Evolutionary conservation across 2,329 filamentous ascomycete genomes (phyloP).

Genomic region (Stagonosporopsis rhizophila): DNA sequence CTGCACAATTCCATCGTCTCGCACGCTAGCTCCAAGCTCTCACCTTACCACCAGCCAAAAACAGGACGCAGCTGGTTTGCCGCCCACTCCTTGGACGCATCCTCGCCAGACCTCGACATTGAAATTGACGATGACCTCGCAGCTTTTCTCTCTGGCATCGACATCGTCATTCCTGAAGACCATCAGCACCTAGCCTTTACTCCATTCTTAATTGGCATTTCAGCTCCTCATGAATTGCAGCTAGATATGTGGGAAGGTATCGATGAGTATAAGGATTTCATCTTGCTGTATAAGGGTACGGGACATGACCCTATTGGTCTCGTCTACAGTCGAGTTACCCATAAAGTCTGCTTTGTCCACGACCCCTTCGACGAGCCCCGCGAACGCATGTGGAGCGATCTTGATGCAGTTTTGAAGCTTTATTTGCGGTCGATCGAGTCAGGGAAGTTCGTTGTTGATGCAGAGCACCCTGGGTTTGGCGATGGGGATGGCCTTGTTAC

Average conservation of each 20-base stretch:
- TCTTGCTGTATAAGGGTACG: slow-evolving; percentile 1
- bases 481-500: neutral
- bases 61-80: slow-evolving; percentile 4
- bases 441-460: slow-evolving; percentile 4
- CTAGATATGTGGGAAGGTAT: slow-evolving; percentile 3
- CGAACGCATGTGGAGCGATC: neutral
- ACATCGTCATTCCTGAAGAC: neutral
- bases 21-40: neutral
- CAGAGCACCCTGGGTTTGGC: neutral
- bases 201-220: slow-evolving; percentile 1
- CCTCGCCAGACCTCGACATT: neutral
- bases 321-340: neutral
- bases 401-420: neutral
- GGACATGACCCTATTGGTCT: slow-evolving; percentile 2
- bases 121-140: slow-evolving; percentile 1
- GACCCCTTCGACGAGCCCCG: neutral
- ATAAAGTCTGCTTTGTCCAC: neutral
- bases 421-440: slow-evolving; percentile 3
- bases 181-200: slow-evolving; percentile 4
- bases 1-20: slow-evolving; percentile 4
- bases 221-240: neutral
- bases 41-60: neutral
- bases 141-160: slow-evolving; percentile 4
- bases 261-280: slow-evolving; percentile 1
- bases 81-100: neutral